Evolutionary conservation across 2,329 filamentous ascomycete genomes (phyloP).

Genomic region (Cladorrhinum sp.): DNA sequence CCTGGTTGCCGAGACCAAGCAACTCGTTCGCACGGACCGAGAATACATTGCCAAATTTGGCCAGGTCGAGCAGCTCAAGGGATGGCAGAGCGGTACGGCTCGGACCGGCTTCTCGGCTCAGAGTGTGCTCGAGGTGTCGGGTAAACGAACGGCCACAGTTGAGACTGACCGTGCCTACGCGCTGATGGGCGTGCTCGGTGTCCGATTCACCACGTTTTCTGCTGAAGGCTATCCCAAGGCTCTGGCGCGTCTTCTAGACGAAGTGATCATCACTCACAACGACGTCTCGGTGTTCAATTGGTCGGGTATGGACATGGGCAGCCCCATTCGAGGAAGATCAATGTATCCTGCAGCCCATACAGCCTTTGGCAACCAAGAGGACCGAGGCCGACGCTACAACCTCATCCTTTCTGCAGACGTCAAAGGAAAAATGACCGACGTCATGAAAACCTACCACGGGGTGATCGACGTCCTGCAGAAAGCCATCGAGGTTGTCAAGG

Average conservation of each 20-base stretch:
- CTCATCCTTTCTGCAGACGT: constrained; percentile 24
- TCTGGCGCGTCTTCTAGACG: constrained; percentile 31
- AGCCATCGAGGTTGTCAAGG: constrained; percentile 29
- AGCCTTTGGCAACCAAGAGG: constrained; percentile 27
- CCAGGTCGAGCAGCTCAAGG: constrained; percentile 23
- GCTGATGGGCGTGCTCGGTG: constrained; percentile 34
- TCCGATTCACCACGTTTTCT: constrained; percentile 32
- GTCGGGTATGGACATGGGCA: constrained; percentile 32
- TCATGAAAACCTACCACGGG: constrained; percentile 28
- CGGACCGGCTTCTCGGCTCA: constrained; percentile 29
- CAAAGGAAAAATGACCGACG: constrained; percentile 27
- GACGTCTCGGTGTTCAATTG: constrained; percentile 37
- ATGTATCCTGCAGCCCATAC: constrained; percentile 32
- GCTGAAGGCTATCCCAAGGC: constrained; percentile 34
- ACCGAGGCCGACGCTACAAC: constrained; percentile 24
- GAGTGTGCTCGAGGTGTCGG: constrained; percentile 29
- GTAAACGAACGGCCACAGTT: constrained; percentile 28
- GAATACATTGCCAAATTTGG: constrained; percentile 28
- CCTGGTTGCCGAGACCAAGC: constrained; percentile 25
- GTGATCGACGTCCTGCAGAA: constrained; percentile 27
- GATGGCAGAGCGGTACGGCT: constrained; percentile 26
- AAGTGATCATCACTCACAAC: constrained; percentile 31
- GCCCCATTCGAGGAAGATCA: constrained; percentile 32
- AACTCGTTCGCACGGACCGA: constrained; percentile 26
- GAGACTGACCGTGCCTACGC: constrained; percentile 32